Evolutionary conservation across 352 stramenopile genomes (phyloP), one percentile per base, ranked within the genome.

Genomic region (Globisporangium cylindrosporum): DNA sequence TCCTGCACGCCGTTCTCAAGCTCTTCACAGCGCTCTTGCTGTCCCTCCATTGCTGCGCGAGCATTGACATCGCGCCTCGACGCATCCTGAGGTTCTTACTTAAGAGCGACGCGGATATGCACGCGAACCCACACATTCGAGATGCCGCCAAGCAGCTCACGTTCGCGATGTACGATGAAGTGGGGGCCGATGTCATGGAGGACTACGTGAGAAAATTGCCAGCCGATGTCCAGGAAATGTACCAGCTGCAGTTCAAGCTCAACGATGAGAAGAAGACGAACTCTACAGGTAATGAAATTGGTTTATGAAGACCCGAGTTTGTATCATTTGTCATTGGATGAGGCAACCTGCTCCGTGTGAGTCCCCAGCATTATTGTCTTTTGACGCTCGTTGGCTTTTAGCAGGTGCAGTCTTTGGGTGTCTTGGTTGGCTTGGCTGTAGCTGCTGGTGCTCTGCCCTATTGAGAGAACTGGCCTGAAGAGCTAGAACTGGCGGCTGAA

Each of bases 31-130:
- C 74, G 10, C 49, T 86, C 24, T 29, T 86, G 4, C 55, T 70
- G 22, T 75, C 72, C 0, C 82, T 80, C 64, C 80, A 86, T 53
- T 86, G 80, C 64, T 86, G 78, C 41, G 75, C 78, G 61, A 75
- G 49, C 55, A 73, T 85, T 49, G 77, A 85, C 54, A 81, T 84
- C n/a, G 69, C 78, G 1, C 68, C 62, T 14, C 75, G 74, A 53
- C 72, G 77, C 0, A 71, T 89, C 29, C 55, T 86, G n/a, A 71
- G 41, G 18, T 76, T 83, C 7, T 56, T 89, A 14, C n/a, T 74
- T 4, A 36, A 32, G 9, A 67, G 51, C 27, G 72, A 84, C 25
- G 69, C 72, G 10, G 64, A 74, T 3, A 36, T 79, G 60, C 76
- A 88, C 36, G 70, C 74, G 14, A 83, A 79, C 49, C 70, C 74